Percentiles rank a stretch among this genome's conserved stretches.
Evolutionary conservation across 1,284 basidiomycete species (phyloP).

Genomic region (Ganoderma sinense): DNA sequence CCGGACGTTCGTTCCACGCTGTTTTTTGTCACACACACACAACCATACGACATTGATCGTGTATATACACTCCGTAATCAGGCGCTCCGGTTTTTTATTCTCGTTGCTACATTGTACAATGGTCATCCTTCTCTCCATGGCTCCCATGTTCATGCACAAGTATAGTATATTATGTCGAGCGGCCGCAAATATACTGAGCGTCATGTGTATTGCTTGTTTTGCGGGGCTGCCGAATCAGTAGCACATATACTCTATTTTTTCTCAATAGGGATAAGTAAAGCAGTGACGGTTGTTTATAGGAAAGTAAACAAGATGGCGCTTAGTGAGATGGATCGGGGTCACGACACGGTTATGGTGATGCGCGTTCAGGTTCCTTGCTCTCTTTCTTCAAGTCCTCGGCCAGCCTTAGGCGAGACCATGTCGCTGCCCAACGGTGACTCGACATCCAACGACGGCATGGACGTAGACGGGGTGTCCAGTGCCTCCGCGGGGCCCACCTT

Average conservation of each 20-base stretch:
- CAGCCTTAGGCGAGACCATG: conserved; percentile 4
- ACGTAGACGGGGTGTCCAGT: conserved; percentile 9
- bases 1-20: conserved; percentile 26
- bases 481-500: background rate
- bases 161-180: conserved; percentile 25
- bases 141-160: conserved; percentile 21
- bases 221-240: background rate
- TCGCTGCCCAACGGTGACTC: conserved; percentile 14
- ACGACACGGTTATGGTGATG: background rate
- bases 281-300: background rate
- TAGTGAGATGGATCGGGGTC: conserved; percentile 5
- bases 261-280: background rate
- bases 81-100: conserved; percentile 16
- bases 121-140: conserved; percentile 11
- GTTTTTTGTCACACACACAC: conserved; percentile 18
- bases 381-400: background rate
- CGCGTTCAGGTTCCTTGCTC: background rate
- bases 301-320: background rate
- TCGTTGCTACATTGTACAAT: conserved; percentile 32
- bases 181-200: conserved; percentile 10
- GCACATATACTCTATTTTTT: conserved; percentile 7
- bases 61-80: conserved; percentile 31
- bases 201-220: background rate
- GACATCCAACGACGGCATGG: conserved; percentile 14
- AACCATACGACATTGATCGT: conserved; percentile 20